Evolutionary conservation across 495 filamentous ascomycete genomes (phyloP).

Genomic region (Cryomyces minteri): DNA sequence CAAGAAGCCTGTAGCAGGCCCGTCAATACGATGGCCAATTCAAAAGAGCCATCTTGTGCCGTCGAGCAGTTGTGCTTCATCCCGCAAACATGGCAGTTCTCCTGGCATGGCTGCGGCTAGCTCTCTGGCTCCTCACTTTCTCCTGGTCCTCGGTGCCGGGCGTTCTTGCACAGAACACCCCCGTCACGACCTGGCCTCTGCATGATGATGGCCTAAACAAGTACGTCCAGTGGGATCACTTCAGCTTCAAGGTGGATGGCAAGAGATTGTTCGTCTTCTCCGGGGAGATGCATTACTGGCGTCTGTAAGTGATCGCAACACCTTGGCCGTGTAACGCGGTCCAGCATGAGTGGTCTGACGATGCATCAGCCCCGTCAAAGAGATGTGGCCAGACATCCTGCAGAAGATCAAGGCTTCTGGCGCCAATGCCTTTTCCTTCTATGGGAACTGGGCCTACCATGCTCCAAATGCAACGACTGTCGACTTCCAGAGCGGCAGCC

Average conservation of each 20-base stretch:
- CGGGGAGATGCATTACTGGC: conserved; percentile 39
- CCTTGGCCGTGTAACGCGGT: too few species aligned
- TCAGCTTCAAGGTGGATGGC: conserved; percentile 37
- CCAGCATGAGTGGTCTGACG: too few species aligned
- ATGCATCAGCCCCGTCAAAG: conserved; percentile 26
- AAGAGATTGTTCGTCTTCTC: conserved; percentile 36
- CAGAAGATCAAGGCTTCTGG: conserved; percentile 43
- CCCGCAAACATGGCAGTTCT: neutral
- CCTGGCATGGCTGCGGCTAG: neutral
- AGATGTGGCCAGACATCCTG: conserved; percentile 41
- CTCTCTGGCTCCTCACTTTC: neutral
- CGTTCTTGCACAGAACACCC: neutral
- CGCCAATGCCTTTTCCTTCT: conserved; percentile 36
- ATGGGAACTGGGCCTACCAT: conserved; percentile 39
- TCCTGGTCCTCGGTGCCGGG: neutral
- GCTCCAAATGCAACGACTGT: conserved; percentile 25
- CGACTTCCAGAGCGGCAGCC: conserved; percentile 36
- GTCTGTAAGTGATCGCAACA: conserved; percentile 11
- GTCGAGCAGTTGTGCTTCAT: too few species aligned
- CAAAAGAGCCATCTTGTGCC: too few species aligned
- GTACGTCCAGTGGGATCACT: conserved; percentile 37
- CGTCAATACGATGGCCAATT: too few species aligned
- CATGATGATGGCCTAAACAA: conserved; percentile 28
- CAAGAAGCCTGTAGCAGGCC: too few species aligned
- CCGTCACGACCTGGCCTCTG: neutral